Base-by-base conservation (phyloP, 768 basidiomycete species). In the Auriscalpium orientale region DNA sequence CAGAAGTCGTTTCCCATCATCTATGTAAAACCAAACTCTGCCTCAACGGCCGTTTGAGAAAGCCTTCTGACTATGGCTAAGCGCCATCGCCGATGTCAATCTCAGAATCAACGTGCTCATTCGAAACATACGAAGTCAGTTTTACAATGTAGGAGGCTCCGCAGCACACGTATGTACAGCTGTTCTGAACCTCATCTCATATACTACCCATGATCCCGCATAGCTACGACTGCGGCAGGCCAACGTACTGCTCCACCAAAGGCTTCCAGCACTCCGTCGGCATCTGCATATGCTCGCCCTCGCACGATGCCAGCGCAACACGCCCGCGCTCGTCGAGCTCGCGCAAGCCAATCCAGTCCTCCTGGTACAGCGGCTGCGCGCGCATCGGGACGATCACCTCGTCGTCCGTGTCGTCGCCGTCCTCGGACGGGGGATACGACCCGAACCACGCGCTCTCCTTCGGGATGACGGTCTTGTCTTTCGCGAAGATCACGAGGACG, bases 361-460 rank as follows among this genome's bases (percentile, higher is more conserved):
- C 82, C 8, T 65, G 64, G 67, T 93, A 94, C 21, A 94, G 68
- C 10, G 81, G 82, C 57, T 92, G 91, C 52, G 67, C 67, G 37
- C 74, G 79, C 88, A 94, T 87, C 2, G 88, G 84, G 33, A 92
- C 71, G 46, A 89, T 76, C 1, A 64, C 63, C 64, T 66, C 72
- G 47, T 67, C 67, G 45, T 56, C 46, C 28, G 4, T 28, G 6
- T 43, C 52, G 38, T 47, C 40, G 8, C 71, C 71, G 16, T 77
- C 74, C 18, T 73, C 69, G 8, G 66, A 56, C 2, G 70, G 71
- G 2, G 74, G 75, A 63, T 87, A 85, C 3, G 87, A 85, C 7
- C 88, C 90, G 69, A 94, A 93, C 91, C 90, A 92, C 11, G 87
- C 73, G 62, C 81, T 89, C 69, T 92, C 90, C 68, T 89, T 90